Percentiles rank a stretch among this genome's conserved stretches.
These are phyloP conservation scores for Daldinia caldariorum DNA, from an alignment of 495 filamentous ascomycete genomes.

Conservation along the genomic window DNA sequence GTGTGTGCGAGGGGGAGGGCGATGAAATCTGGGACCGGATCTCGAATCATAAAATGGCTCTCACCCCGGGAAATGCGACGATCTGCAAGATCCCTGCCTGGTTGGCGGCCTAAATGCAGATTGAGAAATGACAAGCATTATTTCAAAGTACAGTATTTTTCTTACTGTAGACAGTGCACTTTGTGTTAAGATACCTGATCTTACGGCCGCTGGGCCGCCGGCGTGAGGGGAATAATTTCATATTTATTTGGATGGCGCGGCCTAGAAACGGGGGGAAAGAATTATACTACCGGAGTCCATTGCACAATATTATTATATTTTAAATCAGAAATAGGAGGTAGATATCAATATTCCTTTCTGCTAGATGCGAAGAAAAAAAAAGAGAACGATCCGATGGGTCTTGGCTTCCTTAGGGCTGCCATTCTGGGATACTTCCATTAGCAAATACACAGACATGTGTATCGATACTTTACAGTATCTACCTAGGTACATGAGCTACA, in stretches of 20 bases:
- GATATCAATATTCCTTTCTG: not conserved
- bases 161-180: not conserved
- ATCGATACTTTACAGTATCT: not conserved
- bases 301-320: not conserved
- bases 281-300: not conserved
- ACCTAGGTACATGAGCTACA: too few relatives aligned
- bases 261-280: not conserved
- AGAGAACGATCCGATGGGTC: constrained; percentile 1
- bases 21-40: constrained; percentile 44
- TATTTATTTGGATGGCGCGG: too few relatives aligned
- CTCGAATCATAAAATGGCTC: constrained; percentile 44
- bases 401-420: constrained; percentile 1
- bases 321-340: not conserved
- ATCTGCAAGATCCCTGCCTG: constrained; percentile 48
- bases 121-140: constrained; percentile 41
- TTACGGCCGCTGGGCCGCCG: not conserved
- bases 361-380: not conserved
- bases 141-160: constrained; percentile 16
- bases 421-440: not conserved
- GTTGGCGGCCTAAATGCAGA: constrained; percentile 39
- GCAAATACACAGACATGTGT: not conserved
- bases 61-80: constrained; percentile 49
- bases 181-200: not conserved
- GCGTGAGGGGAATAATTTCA: not conserved
- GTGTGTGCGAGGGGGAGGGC: constrained; percentile 41